Percentiles rank a stretch among this genome's conserved stretches.
These are phyloP conservation scores for Malus orientalis DNA, from an alignment of 306 rosid species.

Conservation along the genomic window DNA sequence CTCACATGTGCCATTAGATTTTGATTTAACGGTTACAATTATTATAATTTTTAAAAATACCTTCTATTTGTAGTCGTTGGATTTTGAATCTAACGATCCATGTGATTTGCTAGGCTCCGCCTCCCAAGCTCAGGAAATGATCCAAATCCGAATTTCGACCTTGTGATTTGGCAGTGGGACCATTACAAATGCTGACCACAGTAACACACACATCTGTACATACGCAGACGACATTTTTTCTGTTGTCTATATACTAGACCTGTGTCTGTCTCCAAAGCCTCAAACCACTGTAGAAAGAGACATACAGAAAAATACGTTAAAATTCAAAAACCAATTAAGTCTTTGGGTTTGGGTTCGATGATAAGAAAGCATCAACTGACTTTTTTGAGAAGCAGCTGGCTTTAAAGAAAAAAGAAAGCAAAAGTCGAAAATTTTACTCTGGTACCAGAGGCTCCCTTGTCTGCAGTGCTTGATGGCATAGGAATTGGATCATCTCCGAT, in stretches of 20 bases:
- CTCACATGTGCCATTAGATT: too few species aligned
- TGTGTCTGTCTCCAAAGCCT: conserved; percentile 10
- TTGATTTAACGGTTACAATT: too few species aligned
- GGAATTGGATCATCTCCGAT: neutral
- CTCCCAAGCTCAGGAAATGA: too few species aligned
- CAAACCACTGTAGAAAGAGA: conserved; percentile 10
- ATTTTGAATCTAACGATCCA: too few species aligned
- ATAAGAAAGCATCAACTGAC: conserved; percentile 21
- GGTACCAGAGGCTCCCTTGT: conserved; percentile 34
- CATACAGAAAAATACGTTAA: neutral
- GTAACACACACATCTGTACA: conserved; percentile 25
- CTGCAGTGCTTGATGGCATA: conserved; percentile 25
- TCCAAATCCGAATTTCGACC: conserved; percentile 24
- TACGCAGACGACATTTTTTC: neutral
- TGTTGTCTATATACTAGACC: neutral
- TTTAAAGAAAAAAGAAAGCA: conserved; percentile 31
- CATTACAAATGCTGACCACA: conserved; percentile 32
- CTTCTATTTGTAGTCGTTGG: too few species aligned
- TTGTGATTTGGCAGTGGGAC: conserved; percentile 28
- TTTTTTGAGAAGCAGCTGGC: conserved; percentile 13
- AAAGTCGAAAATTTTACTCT: conserved; percentile 34
- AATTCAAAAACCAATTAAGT: neutral
- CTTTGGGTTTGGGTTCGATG: conserved; percentile 5
- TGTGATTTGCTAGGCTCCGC: too few species aligned
- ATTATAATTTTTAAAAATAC: too few species aligned